Conservation (phyloP, 106 monocot species). For the Dendrobium catenatum region DNA sequence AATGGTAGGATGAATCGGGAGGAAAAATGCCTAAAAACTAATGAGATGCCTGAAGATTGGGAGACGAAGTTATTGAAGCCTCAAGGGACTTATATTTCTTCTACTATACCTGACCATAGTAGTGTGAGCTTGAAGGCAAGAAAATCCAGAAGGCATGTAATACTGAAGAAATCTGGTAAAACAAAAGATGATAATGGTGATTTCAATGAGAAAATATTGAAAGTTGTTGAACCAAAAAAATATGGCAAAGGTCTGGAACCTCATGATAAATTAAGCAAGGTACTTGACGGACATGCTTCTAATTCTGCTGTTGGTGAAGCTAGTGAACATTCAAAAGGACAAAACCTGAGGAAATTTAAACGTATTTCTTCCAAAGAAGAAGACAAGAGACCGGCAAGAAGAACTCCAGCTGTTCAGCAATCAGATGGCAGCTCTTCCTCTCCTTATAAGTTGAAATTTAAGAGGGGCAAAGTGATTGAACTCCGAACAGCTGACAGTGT, state of each 20-base stretch:
- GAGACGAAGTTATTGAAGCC: not conserved
- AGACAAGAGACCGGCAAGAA: constrained; percentile 18
- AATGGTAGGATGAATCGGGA: not conserved
- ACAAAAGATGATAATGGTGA: not conserved
- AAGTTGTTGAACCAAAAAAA: not conserved
- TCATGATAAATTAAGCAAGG: not conserved
- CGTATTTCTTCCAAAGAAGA: not conserved
- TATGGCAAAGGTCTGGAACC: not conserved
- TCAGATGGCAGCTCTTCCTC: constrained; percentile 12
- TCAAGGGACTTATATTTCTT: not conserved
- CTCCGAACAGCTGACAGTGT: constrained; percentile 26
- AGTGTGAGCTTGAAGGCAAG: constrained; percentile 3
- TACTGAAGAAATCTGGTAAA: not conserved
- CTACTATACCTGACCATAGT: not conserved
- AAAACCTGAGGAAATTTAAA: not conserved
- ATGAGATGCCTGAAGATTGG: not conserved
- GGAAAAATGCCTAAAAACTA: too few relatives aligned
- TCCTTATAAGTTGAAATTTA: constrained; percentile 46
- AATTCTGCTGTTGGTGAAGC: not conserved
- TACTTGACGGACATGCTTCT: not conserved
- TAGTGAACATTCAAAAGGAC: not conserved
- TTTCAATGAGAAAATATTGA: not conserved
- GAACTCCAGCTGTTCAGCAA: constrained; percentile 5
- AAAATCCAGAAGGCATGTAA: constrained; percentile 4
- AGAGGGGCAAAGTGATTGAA: constrained; percentile 41